Base-by-base conservation (phyloP, 352 stramenopile genomes). In the Phytophthora chlamydospora region DNA sequence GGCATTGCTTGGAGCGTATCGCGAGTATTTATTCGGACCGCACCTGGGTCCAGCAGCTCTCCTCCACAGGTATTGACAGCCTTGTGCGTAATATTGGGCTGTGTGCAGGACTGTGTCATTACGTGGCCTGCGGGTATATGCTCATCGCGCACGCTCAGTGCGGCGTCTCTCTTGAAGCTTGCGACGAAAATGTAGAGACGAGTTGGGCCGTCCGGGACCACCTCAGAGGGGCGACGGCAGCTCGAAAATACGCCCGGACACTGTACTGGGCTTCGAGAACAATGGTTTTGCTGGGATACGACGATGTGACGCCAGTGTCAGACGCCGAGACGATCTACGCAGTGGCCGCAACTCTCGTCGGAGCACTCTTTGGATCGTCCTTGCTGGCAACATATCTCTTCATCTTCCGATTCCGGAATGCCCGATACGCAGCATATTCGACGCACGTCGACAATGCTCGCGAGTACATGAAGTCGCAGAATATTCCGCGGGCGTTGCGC, bases 391-490 rank as follows among this genome's bases (percentile, higher is more conserved):
- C 73, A 6, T 90, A 84, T 47, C 63, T 89, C 12, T 91, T 91
- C 55, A 83, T 90, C 40, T 90, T 90, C n/a, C 83, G 83, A 1
- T 71, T 87, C 47, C 75, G 80, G 29, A 87, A 88, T 36, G 70
- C 73, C 1, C 59, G 78, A 1, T 69, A 80, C 31, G 80, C 73
- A 5, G 67, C 71, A 17, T 89, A 87, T 45, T 61, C 73, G 0
- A 63, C 77, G 0, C 79, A 92, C 36, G 75, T 92, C 10, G 80
- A 90, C 44, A 91, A 91, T 31, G 78, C 81, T 0, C 64, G 78
- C 8, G 78, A 89, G 46, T 89, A 88, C 47, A 90, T 92, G 83
- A 79, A 80, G 24, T 85, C 75, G 1, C 78, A 91, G 51, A 82
- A 79, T 39, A 73, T 92, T 11, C 79, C 83, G 1, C 74, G 71